Conservation (phyloP, 2,329 filamentous ascomycete genomes). For the Penicillium italicum region DNA sequence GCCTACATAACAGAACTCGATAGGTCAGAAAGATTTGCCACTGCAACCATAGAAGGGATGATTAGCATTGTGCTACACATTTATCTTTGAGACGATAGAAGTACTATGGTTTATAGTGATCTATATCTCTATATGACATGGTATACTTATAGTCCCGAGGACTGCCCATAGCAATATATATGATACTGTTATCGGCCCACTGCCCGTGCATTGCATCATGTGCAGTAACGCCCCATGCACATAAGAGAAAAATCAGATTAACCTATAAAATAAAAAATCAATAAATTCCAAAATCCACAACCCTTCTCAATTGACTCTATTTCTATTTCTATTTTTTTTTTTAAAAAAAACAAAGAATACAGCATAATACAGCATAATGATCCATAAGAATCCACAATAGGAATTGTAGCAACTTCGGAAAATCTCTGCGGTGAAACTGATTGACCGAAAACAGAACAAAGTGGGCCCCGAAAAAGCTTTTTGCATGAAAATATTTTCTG, state of each 20-base stretch:
- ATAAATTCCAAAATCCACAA: not conserved
- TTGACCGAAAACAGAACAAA: constrained; percentile 5
- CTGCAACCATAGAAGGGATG: not conserved
- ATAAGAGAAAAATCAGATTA: not conserved
- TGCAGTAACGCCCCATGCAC: not conserved
- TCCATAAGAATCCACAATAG: not conserved
- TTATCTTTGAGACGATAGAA: not conserved
- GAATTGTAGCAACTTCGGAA: not conserved
- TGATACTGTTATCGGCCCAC: constrained; percentile 3
- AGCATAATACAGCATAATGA: too few relatives aligned
- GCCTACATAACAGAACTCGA: not conserved
- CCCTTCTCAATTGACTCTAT: not conserved
- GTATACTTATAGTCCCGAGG: too few relatives aligned
- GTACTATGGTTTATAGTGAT: not conserved
- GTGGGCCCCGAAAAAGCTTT: constrained; percentile 2
- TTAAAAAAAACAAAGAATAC: too few relatives aligned
- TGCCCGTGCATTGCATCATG: constrained; percentile 1
- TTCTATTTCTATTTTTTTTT: too few relatives aligned
- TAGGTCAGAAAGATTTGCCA: not conserved
- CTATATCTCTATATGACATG: too few relatives aligned
- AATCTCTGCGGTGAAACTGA: constrained; percentile 1
- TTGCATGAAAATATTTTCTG: constrained; percentile 18
- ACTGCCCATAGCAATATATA: not conserved
- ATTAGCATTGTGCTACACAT: not conserved
- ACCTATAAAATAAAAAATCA: not conserved